These are phyloP conservation scores for Tricholoma terreum DNA, from an alignment of 768 basidiomycete species.

Conservation along the genomic window DNA sequence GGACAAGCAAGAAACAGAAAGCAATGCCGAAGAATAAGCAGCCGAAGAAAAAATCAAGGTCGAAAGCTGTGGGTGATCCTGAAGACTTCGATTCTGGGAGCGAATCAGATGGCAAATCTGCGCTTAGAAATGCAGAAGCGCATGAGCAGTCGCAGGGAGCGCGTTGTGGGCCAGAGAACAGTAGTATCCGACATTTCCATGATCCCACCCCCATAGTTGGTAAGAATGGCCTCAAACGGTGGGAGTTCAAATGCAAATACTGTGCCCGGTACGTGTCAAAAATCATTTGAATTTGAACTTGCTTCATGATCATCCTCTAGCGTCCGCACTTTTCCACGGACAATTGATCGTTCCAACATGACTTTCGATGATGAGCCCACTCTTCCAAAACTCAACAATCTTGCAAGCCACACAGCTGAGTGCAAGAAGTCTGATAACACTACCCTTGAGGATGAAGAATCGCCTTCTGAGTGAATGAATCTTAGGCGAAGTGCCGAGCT, in stretches of 20 bases:
- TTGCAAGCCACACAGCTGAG: slow-evolving; percentile 16
- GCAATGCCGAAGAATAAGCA: too few relatives aligned
- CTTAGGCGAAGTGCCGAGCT: slow-evolving; percentile 18
- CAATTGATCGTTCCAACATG: background rate
- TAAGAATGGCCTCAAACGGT: slow-evolving; percentile 4
- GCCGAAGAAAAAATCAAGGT: too few relatives aligned
- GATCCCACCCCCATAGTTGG: slow-evolving; percentile 13
- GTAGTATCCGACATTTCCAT: slow-evolving; percentile 17
- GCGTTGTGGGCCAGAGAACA: slow-evolving; percentile 17
- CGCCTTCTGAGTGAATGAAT: too few relatives aligned
- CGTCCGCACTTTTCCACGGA: background rate
- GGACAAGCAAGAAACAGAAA: too few relatives aligned
- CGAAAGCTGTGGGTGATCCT: too few relatives aligned
- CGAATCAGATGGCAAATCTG: slow-evolving; percentile 17
- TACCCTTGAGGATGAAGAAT: too few relatives aligned
- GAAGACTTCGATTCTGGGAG: slow-evolving; percentile 12
- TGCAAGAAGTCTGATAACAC: slow-evolving; percentile 5
- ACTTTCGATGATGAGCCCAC: slow-evolving; percentile 19
- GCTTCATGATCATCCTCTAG: too few relatives aligned
- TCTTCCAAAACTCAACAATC: slow-evolving; percentile 23
- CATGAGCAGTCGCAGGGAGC: slow-evolving; percentile 1
- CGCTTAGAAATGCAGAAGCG: slow-evolving; percentile 13
- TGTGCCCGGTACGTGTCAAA: too few relatives aligned
- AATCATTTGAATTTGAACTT: too few relatives aligned
- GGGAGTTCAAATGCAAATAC: slow-evolving; percentile 21